phyloP scores from a whole-genome alignment of 1,139 yeast species.

The Suhomyces terraborum region DNA sequence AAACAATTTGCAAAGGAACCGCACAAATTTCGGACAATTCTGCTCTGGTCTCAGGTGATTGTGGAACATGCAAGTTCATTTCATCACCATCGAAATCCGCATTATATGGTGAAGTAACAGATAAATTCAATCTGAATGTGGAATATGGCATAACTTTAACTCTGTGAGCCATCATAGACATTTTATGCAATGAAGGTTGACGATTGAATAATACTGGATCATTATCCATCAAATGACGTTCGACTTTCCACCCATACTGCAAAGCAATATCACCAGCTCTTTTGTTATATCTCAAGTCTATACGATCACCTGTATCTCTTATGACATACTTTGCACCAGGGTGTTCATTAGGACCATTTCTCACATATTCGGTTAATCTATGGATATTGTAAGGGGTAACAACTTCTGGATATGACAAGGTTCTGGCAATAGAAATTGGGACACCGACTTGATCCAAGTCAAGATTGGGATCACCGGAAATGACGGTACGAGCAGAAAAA shows the following conservation, averaged over 20 bases:
- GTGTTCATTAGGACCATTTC: conserved; percentile 98
- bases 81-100: conserved; percentile 99
- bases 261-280: conserved; percentile 98
- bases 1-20: conserved; percentile 95
- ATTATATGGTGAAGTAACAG: conserved; percentile 97
- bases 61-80: conserved; percentile 99
- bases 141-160: conserved; percentile 99
- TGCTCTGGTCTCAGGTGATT: conserved; percentile 96
- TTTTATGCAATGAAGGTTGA: conserved; percentile 98
- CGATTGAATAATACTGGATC: conserved; percentile 98
- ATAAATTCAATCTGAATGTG: conserved; percentile 91
- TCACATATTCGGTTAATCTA: conserved; percentile 84
- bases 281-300: conserved; percentile 92
- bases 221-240: conserved; percentile 95
- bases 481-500: conserved; percentile 98
- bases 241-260: conserved; percentile 99
- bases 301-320: conserved; percentile 98
- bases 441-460: conserved; percentile 99
- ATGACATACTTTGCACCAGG: conserved; percentile 99
- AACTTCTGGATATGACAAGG: conserved; percentile 93
- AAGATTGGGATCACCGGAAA: conserved; percentile 97
- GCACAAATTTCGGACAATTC: conserved; percentile 94
- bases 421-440: conserved; percentile 93
- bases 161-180: conserved; percentile 99
- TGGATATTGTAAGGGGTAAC: conserved; percentile 98